Conservation (phyloP, 371 early-diverging fungal species). For the Synchytrium microbalum region DNA sequence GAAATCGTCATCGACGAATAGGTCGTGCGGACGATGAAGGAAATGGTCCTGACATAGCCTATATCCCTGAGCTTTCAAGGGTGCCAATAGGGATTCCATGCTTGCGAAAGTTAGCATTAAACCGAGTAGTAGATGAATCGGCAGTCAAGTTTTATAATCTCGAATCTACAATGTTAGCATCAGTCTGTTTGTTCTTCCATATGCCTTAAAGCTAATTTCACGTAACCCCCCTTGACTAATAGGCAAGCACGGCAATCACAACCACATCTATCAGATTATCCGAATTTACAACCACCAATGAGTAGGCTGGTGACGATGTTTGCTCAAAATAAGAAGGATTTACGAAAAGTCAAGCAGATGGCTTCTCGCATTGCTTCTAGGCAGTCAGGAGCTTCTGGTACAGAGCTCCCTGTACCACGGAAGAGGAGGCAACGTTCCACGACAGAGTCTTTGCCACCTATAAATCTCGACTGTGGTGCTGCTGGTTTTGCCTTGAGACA, state of each 20-base stretch:
- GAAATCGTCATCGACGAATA: not conserved
- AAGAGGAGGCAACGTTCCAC: conserved; percentile 11
- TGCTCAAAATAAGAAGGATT: conserved; percentile 20
- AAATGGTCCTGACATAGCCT: not conserved
- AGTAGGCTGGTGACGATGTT: conserved; percentile 47
- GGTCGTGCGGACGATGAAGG: not conserved
- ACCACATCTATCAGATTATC: not conserved
- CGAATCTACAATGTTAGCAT: too few relatives aligned
- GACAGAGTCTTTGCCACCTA: conserved; percentile 37
- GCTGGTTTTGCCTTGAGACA: conserved; percentile 58
- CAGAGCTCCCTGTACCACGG: conserved; percentile 2
- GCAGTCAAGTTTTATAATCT: not conserved
- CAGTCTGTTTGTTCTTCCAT: too few relatives aligned
- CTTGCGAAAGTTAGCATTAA: not conserved
- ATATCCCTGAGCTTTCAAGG: not conserved
- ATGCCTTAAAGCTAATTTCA: too few relatives aligned
- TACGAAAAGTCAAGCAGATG: not conserved
- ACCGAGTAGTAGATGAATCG: not conserved
- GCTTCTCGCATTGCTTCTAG: not conserved
- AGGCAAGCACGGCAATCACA: not conserved
- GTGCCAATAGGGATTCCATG: not conserved
- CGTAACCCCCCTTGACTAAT: not conserved
- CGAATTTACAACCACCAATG: not conserved
- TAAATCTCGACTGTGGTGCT: conserved; percentile 48
- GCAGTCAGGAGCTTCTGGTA: not conserved